Evolutionary conservation across 2,329 filamentous ascomycete genomes (phyloP).

Genomic region (Hirsutella thompsonii): DNA sequence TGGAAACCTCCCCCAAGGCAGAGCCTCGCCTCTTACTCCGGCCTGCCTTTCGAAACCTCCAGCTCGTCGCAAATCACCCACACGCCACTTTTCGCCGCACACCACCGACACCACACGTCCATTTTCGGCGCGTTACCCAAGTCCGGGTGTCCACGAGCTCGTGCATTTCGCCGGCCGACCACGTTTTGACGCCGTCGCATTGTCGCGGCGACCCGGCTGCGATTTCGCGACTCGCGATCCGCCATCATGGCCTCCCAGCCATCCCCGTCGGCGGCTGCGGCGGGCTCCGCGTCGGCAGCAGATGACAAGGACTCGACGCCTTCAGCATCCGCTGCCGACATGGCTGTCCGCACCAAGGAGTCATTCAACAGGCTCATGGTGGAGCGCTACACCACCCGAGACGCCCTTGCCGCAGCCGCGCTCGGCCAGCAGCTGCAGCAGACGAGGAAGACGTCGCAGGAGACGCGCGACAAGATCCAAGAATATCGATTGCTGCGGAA

Average conservation of each 20-base stretch:
- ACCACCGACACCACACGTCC: background rate
- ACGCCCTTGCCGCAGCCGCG: conserved; percentile 39
- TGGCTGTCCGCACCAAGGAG: conserved; percentile 40
- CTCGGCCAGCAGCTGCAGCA: conserved; percentile 37
- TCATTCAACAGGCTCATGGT: conserved; percentile 40
- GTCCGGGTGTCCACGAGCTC: conserved; percentile 4
- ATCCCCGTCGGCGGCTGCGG: conserved; percentile 22
- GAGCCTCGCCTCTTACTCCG: conserved; percentile 3
- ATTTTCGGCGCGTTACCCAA: background rate
- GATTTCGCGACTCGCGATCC: conserved; percentile 5
- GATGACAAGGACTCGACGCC: conserved; percentile 13
- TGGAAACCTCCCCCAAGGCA: conserved; percentile 4
- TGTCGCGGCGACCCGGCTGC: conserved; percentile 18
- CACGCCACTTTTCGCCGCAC: background rate
- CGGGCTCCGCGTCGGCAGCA: conserved; percentile 12
- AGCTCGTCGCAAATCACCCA: background rate
- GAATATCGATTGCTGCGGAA: conserved; percentile 53
- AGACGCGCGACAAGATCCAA: conserved; percentile 54
- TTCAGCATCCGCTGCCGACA: conserved; percentile 11
- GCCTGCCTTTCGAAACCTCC: background rate
- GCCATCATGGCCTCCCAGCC: conserved; percentile 31
- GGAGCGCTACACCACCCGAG: conserved; percentile 39
- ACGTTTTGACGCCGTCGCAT: conserved; percentile 13
- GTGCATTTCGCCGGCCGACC: background rate
- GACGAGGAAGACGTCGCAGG: conserved; percentile 43